Evolutionary conservation across 2,329 filamentous ascomycete species (phyloP).

Genomic region (Aureobasidium sp.): DNA sequence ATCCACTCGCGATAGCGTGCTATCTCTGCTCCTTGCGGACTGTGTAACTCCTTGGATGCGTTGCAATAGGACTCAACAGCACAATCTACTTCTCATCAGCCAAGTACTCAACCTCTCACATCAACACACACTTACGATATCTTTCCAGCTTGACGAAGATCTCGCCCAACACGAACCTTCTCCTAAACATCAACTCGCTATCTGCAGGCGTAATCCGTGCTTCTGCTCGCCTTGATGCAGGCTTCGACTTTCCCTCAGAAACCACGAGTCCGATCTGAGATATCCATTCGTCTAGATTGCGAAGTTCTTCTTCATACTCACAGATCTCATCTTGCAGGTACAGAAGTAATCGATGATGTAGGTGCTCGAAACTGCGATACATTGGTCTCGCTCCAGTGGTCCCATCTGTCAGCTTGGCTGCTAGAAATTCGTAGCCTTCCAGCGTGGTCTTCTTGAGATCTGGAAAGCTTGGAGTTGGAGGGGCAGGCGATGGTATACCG

Average conservation of each 20-base stretch:
- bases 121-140: conserved; percentile 49
- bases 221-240: conserved; percentile 54
- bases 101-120: conserved; percentile 17
- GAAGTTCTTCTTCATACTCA: conserved; percentile 72
- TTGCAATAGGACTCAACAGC: conserved; percentile 51
- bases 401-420: conserved; percentile 22
- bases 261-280: conserved; percentile 29
- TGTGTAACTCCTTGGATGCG: conserved; percentile 42
- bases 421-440: conserved; percentile 55
- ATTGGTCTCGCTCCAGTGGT: conserved; percentile 44
- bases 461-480: conserved; percentile 15
- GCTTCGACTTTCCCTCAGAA: conserved; percentile 25
- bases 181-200: conserved; percentile 51
- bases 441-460: conserved; percentile 24
- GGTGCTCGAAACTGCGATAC: conserved; percentile 71
- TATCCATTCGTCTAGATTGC: conserved; percentile 56
- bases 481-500: conserved; percentile 4
- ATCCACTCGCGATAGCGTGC: conserved; percentile 50
- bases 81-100: conserved; percentile 37
- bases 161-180: conserved; percentile 52
- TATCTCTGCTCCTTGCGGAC: conserved; percentile 46
- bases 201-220: conserved; percentile 35
- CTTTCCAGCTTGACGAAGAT: conserved; percentile 59
- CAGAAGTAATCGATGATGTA: conserved; percentile 75
- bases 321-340: conserved; percentile 79